These are phyloP conservation scores for Phlyctochytrium bullatum DNA, from an alignment of 192 early-diverging fungal genomes.

Conservation along the genomic window DNA sequence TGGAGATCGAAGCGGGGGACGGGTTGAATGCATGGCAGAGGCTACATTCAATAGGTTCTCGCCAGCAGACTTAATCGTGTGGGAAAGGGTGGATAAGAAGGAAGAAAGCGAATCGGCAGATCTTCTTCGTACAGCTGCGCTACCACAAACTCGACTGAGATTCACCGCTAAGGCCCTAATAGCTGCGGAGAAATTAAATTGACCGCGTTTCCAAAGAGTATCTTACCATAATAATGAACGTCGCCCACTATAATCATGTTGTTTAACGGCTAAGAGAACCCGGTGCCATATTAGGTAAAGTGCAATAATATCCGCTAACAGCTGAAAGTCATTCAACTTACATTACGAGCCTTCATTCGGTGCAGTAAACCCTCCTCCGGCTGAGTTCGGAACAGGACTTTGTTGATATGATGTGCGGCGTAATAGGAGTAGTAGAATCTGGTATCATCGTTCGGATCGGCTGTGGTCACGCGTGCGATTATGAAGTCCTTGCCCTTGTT, in stretches of 20 bases:
- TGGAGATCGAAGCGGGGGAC: too few species aligned
- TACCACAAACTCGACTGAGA: conserved; percentile 2
- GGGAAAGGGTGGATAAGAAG: too few species aligned
- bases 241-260: conserved; percentile 73
- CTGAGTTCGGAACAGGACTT: conserved; percentile 72
- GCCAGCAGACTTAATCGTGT: too few species aligned
- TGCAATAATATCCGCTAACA: not conserved
- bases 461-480: conserved; percentile 65
- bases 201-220: not conserved
- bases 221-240: conserved; percentile 57
- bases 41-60: too few species aligned
- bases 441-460: conserved; percentile 51
- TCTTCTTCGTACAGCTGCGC: too few species aligned
- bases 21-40: too few species aligned
- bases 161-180: conserved; percentile 19
- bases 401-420: conserved; percentile 72
- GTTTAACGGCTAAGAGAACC: conserved; percentile 64
- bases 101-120: too few species aligned
- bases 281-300: not conserved
- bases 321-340: conserved; percentile 31
- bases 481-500: conserved; percentile 66
- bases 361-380: conserved; percentile 72
- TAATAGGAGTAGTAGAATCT: conserved; percentile 66
- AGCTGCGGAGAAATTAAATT: conserved; percentile 1
- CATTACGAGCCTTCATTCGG: conserved; percentile 73